phyloP scores from a whole-genome alignment of 169 alveolate genomes.

The Babesia bovis region DNA sequence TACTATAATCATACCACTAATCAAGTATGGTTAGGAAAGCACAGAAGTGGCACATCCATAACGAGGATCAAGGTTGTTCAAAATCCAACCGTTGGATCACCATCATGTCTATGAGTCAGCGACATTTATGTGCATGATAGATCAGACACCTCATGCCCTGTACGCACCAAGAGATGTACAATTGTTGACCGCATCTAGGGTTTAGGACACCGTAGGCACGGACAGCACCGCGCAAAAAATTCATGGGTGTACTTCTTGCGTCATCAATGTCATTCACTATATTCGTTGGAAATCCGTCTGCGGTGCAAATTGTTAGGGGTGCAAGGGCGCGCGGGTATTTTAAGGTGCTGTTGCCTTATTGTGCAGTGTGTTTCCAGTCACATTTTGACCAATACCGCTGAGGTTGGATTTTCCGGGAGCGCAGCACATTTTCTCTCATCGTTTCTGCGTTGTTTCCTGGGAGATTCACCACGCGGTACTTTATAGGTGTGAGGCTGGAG shows the following conservation, averaged over 20 bases:
- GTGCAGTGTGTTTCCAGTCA: constrained; percentile 5
- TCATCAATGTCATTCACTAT: neutral
- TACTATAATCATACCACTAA: too few species aligned
- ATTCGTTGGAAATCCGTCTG: neutral
- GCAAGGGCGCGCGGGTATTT: constrained; percentile 25
- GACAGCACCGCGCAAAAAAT: constrained; percentile 34
- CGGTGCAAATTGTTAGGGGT: constrained; percentile 18
- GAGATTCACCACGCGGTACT: neutral
- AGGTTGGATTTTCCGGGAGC: constrained; percentile 1
- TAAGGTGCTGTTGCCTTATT: constrained; percentile 33
- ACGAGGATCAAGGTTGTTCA: too few species aligned
- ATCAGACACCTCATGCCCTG: neutral
- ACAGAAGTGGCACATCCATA: too few species aligned
- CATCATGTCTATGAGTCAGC: neutral
- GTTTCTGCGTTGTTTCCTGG: neutral
- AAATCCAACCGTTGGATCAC: too few species aligned
- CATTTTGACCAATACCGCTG: neutral
- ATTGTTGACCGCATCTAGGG: constrained; percentile 9
- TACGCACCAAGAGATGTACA: constrained; percentile 5
- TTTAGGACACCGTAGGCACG: constrained; percentile 38
- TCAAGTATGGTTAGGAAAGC: too few species aligned
- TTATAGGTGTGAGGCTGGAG: constrained; percentile 10
- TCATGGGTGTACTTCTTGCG: constrained; percentile 34
- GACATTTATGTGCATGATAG: neutral
- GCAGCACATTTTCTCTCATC: neutral